Percentiles rank a stretch among this genome's conserved stretches.
phyloP scores from a whole-genome alignment of 495 filamentous ascomycete genomes.

The Hypoxylon lienhwacheense region DNA sequence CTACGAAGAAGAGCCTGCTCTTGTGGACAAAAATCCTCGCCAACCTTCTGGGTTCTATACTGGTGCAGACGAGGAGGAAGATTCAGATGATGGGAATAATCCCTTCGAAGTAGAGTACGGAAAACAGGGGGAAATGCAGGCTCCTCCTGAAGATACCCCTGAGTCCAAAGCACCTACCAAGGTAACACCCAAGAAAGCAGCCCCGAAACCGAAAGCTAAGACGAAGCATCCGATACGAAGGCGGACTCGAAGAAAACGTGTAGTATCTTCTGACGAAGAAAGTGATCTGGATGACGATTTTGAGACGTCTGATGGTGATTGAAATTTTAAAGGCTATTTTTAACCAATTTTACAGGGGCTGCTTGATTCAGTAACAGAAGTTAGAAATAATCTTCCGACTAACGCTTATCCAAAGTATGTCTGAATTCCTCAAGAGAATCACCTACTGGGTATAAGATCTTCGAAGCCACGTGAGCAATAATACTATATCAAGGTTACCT shows the following conservation, averaged over 20 bases:
- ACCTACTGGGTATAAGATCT: no score
- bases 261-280: slow-evolving; percentile 31
- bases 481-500: no score
- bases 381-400: no score
- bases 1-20: slow-evolving; percentile 43
- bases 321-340: neutral
- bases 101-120: slow-evolving; percentile 39
- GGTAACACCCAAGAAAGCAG: slow-evolving; percentile 22
- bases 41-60: slow-evolving; percentile 49
- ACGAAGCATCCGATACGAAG: slow-evolving; percentile 32
- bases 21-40: slow-evolving; percentile 18
- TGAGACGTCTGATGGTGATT: slow-evolving; percentile 17
- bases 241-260: slow-evolving; percentile 28
- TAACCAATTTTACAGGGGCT: no score
- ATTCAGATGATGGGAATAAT: slow-evolving; percentile 38
- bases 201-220: slow-evolving; percentile 33
- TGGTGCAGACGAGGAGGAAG: slow-evolving; percentile 40
- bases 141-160: slow-evolving; percentile 1
- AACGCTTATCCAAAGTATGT: no score
- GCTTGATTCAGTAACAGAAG: no score
- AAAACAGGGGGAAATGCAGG: slow-evolving; percentile 8
- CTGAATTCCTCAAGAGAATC: no score
- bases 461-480: no score
- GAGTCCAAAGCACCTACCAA: slow-evolving; percentile 15
- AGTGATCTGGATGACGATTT: slow-evolving; percentile 24